phyloP scores from a whole-genome alignment of 192 early-diverging fungal genomes.

The Neocallimastix lanati region DNA sequence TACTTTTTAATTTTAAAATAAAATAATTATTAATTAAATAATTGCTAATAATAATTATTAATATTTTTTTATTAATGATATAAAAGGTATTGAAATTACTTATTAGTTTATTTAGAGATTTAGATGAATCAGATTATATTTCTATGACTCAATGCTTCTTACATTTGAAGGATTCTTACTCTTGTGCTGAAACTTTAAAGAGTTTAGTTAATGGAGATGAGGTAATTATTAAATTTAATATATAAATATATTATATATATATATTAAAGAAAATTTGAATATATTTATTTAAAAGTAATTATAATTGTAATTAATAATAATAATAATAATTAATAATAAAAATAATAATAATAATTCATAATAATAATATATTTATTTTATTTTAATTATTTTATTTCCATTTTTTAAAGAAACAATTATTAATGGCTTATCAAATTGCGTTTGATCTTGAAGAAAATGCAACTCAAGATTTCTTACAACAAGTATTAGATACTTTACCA shows the following conservation, averaged over 20 bases:
- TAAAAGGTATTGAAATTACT: constrained; percentile 51
- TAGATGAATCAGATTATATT: constrained; percentile 76
- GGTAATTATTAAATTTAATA: constrained; percentile 9
- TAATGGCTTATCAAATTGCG: constrained; percentile 91
- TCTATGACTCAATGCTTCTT: constrained; percentile 80
- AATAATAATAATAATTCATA: not conserved
- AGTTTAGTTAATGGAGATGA: constrained; percentile 43
- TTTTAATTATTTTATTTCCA: no score
- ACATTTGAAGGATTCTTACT: constrained; percentile 62
- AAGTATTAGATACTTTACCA: constrained; percentile 29
- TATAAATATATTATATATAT: no score
- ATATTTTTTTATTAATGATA: no score
- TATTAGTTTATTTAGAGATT: constrained; percentile 50
- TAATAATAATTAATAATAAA: no score
- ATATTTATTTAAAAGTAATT: no score
- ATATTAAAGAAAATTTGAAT: no score
- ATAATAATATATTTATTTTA: no score
- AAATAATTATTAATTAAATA: no score
- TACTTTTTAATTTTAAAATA: no score
- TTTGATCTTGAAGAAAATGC: constrained; percentile 95
- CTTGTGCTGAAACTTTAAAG: constrained; percentile 56
- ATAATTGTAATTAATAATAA: no score
- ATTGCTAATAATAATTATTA: no score
- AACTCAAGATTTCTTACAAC: constrained; percentile 86
- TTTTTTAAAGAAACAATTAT: constrained; percentile 26